A percentile compares a stretch with the other conserved stretches of the same genome.
phyloP scores from a whole-genome alignment of 768 basidiomycete species.

The Chlorophyllum brunneum region DNA sequence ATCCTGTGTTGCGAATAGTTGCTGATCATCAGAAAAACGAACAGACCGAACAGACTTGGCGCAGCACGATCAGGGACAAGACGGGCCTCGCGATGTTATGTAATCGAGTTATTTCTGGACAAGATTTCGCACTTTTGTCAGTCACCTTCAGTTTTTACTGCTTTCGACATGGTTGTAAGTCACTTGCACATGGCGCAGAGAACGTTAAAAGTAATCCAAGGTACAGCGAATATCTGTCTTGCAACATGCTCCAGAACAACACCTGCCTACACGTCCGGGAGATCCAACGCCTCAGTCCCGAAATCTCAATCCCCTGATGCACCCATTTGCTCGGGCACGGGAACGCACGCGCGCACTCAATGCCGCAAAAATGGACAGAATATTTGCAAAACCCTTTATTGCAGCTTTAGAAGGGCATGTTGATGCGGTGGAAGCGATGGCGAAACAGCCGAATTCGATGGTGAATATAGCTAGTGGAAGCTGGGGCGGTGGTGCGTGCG shows the following conservation, averaged over 20 bases:
- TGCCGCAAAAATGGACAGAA: slow-evolving; percentile 93
- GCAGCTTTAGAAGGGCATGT: slow-evolving; percentile 88
- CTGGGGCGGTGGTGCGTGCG: slow-evolving; percentile 86
- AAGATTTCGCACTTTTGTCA: slow-evolving; percentile 18
- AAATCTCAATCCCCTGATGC: slow-evolving; percentile 92
- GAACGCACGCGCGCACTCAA: slow-evolving; percentile 94
- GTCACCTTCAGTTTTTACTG: neutral
- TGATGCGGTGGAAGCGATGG: slow-evolving; percentile 88
- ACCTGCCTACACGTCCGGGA: slow-evolving; percentile 71
- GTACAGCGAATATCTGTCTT: slow-evolving; percentile 80
- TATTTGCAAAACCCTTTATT: slow-evolving; percentile 98
- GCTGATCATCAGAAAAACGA: neutral
- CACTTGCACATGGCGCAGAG: neutral
- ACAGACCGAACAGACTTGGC: neutral
- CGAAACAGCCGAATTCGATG: slow-evolving; percentile 67
- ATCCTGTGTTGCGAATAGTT: neutral
- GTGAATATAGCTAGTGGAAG: slow-evolving; percentile 85
- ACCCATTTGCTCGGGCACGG: slow-evolving; percentile 89
- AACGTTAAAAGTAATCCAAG: neutral
- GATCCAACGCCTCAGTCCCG: slow-evolving; percentile 86
- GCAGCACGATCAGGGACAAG: no score
- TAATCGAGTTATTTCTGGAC: slow-evolving; percentile 5
- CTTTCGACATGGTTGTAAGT: slow-evolving; percentile 23
- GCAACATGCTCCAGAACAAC: slow-evolving; percentile 74
- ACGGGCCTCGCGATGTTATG: slow-evolving; percentile 1